Percentiles rank a stretch among this genome's conserved stretches.
Conservation (phyloP, 306 rosid genomes). For the Argentina anserina region DNA sequence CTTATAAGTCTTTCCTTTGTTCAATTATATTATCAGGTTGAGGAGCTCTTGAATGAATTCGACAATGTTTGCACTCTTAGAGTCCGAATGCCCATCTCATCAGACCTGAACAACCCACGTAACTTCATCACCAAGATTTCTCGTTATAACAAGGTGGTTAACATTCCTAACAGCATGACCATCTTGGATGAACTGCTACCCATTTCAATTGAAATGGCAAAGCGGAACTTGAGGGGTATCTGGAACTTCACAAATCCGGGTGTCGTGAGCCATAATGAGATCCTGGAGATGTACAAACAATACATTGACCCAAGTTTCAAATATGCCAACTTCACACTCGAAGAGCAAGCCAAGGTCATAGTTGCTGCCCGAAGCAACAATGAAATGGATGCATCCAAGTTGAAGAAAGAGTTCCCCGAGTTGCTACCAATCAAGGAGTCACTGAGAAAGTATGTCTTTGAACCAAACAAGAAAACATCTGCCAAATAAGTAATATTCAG, state of each 20-base stretch:
- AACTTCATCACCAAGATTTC: constrained; percentile 86
- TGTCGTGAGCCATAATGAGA: constrained; percentile 79
- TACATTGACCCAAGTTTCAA: constrained; percentile 65
- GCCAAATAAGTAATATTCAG: constrained; percentile 27
- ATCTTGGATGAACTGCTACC: constrained; percentile 84
- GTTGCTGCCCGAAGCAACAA: constrained; percentile 89
- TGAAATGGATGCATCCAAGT: constrained; percentile 80
- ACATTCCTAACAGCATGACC: constrained; percentile 93
- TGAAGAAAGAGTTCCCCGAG: constrained; percentile 82
- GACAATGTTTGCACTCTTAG: constrained; percentile 90
- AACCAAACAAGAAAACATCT: constrained; percentile 59
- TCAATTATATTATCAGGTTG: constrained; percentile 50
- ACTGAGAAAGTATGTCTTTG: constrained; percentile 64
- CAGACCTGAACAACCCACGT: constrained; percentile 81
- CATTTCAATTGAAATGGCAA: constrained; percentile 82
- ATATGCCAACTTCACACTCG: constrained; percentile 73
- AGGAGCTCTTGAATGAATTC: constrained; percentile 75
- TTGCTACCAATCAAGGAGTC: constrained; percentile 78
- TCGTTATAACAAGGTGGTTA: constrained; percentile 78
- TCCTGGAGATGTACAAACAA: constrained; percentile 78
- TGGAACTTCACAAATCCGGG: constrained; percentile 97
- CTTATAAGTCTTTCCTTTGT: neutral
- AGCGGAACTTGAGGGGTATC: constrained; percentile 75
- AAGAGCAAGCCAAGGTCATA: constrained; percentile 91
- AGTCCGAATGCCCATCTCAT: constrained; percentile 89